Base-by-base conservation (phyloP, 2,329 filamentous ascomycete species). In the Sarocladium kiliense region DNA sequence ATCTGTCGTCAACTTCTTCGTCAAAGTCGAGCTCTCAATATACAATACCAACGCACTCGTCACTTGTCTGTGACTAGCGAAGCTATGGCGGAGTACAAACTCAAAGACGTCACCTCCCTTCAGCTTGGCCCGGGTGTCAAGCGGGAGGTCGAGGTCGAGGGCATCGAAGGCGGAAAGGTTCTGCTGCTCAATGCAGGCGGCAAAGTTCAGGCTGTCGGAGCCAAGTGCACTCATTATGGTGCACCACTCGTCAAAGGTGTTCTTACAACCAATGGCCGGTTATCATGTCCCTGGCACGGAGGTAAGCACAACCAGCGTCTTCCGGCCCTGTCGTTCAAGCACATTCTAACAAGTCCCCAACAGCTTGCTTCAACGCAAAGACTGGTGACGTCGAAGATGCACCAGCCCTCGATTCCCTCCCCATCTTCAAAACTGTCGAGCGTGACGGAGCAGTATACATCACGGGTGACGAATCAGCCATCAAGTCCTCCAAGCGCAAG, bases 201-300 rank as follows among this genome's bases (percentile, higher is more conserved):
- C 62, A 82, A 87, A 62, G 76, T 93, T 16, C 86, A 92, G 67
- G 94, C 92, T 27, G 71, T 95, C 34, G 91, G 89, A 34, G 77
- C 90, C 37, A 94, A 87, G 62, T 99, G 94, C 69, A 88, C 85
- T 10, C 93, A 97, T 73, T 97, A 96, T 68, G 93, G 94, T 32
- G 94, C 93, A 39, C 94, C 94, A 14, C 74, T 99, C 60, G 84
- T 85, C 54, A 91, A 93, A 62, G 94, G 94, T 54, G 86, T 97
- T 7, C 73, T 99, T 59, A 89, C 89, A 7, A 82, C 84, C 2
- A 86, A 88, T 62, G 94, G 94, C 4, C 81, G 91, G 53, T 72
- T 99, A 59, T 96, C 90, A 6, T 99, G 94, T 69, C 91, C 93
- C 3, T 97, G 94, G 94, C 93, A 97, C 69, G 93, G 93, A 75